Base-by-base conservation (phyloP, 371 early-diverging fungal species). In the Mortierella sp. region DNA sequence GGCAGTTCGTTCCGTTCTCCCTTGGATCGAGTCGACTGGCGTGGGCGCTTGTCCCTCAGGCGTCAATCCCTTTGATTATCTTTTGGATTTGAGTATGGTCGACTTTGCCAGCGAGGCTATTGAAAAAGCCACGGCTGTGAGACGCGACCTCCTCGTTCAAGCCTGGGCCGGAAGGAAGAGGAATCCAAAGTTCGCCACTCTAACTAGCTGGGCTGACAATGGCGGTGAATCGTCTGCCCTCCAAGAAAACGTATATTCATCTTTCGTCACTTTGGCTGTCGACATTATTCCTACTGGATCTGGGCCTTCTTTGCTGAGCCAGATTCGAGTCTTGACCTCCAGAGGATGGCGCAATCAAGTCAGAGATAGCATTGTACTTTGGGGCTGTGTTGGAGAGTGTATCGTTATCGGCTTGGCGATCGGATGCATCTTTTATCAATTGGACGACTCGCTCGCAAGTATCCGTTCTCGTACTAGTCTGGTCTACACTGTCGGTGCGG, bases 331-430 rank as follows among this genome's bases (percentile, higher is more conserved):
- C n/a, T 52, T 86, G 47, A 82, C 86, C 1, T 71, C 73, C 4
- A 72, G 86, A 11, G 86, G 86, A 6, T 82, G 82, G 82, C 65
- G 47, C 4, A 82, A 82, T n/a, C 86, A 86, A 60, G 28, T 77
- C 28, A 77, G 86, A 10, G 82, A 86, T 78, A 79, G 73, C 24
- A 70, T 86, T 42, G 80, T 86, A 31, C 72, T 80, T 21, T 85
- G 81, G 85, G 85, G 82, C 21, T 79, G 85, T 31, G 34, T 85
- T 42, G 85, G 72, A 24, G 85, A 85, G 45, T 85, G 85, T 58
- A 74, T 80, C 9, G 58, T 82, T 2, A 82, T 86, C 11, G 86
- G 82, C 13, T 72, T 86, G 28, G 75, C 65, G 5, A 75, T 82
- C 14, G 86, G 86, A 5, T 78, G 75, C 42, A 77, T 82, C 75